A percentile compares a stretch with the other conserved stretches of the same genome.
Conservation (phyloP, 257 asterid species). For the Solanum paucissectum region DNA sequence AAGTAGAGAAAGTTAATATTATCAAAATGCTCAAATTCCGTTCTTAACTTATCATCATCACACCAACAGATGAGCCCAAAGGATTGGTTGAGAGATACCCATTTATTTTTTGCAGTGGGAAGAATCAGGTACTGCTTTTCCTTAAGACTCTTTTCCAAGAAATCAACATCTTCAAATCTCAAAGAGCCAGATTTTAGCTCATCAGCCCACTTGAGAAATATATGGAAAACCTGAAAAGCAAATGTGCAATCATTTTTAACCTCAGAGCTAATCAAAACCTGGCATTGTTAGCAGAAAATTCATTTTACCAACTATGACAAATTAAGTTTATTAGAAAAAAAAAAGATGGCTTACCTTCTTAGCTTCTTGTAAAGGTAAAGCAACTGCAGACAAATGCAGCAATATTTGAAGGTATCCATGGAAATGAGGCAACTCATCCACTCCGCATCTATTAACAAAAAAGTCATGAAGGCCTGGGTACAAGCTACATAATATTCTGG, state of each 20-base stretch:
- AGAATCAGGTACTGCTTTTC: conserved; percentile 53
- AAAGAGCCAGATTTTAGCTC: conserved; percentile 54
- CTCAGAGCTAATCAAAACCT: neutral
- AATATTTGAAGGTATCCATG: conserved; percentile 66
- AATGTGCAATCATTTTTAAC: neutral
- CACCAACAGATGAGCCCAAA: conserved; percentile 84
- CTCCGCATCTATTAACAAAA: conserved; percentile 84
- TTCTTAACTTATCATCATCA: conserved; percentile 51
- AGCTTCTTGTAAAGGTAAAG: conserved; percentile 71
- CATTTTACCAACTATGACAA: neutral
- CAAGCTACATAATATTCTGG: conserved; percentile 35
- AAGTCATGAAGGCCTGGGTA: conserved; percentile 74
- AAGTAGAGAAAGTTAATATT: conserved; percentile 59
- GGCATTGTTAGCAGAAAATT: neutral
- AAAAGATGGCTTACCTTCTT: conserved; percentile 38
- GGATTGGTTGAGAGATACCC: conserved; percentile 83
- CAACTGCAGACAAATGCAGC: conserved; percentile 43
- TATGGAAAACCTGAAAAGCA: conserved; percentile 47
- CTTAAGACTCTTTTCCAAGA: conserved; percentile 44
- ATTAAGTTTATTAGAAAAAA: neutral
- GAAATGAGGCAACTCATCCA: conserved; percentile 49
- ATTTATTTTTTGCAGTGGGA: conserved; percentile 76
- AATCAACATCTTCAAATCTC: conserved; percentile 52
- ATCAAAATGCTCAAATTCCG: conserved; percentile 49
- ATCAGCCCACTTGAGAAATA: conserved; percentile 63